Percentiles rank a stretch among this genome's conserved stretches.
These are phyloP conservation scores for Pseudogymnoascus sp. DNA, from an alignment of 2,329 filamentous ascomycete genomes.

Conservation along the genomic window DNA sequence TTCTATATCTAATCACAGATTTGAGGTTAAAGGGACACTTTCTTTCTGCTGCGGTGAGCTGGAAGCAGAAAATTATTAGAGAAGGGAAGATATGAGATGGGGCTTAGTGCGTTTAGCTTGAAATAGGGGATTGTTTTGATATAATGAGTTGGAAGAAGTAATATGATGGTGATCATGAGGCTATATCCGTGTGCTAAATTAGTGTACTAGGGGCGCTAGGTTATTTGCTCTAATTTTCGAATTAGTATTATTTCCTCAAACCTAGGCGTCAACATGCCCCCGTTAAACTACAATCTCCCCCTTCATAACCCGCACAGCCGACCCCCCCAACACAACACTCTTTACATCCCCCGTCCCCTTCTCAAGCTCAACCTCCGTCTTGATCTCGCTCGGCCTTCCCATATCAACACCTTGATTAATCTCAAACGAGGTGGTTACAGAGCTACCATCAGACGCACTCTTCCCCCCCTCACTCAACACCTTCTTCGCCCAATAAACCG, in stretches of 20 bases:
- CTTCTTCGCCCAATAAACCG: constrained; percentile 45
- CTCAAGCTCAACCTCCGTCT: constrained; percentile 18
- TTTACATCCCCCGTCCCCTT: constrained; percentile 15
- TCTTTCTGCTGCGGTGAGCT: too few species aligned
- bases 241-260: constrained; percentile 48
- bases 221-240: constrained; percentile 38
- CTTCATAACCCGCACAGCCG: constrained; percentile 22
- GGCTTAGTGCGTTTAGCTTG: too few species aligned
- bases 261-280: constrained; percentile 38
- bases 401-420: constrained; percentile 63
- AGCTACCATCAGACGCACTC: constrained; percentile 31
- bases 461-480: constrained; percentile 29
- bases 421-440: constrained; percentile 21
- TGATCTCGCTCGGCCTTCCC: constrained; percentile 35
- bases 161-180: background rate
- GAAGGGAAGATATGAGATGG: too few species aligned
- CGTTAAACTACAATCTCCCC: constrained; percentile 18
- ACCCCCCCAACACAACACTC: constrained; percentile 20
- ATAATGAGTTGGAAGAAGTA: too few species aligned
- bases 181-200: background rate
- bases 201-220: background rate
- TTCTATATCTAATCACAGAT: too few species aligned
- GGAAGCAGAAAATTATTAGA: too few species aligned
- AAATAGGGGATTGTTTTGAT: too few species aligned
- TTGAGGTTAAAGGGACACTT: too few species aligned